Percentiles rank a stretch among this genome's conserved stretches.
These are phyloP conservation scores for Musa balbisiana DNA, from an alignment of 202 grass and related monocot genomes.

Conservation along the genomic window DNA sequence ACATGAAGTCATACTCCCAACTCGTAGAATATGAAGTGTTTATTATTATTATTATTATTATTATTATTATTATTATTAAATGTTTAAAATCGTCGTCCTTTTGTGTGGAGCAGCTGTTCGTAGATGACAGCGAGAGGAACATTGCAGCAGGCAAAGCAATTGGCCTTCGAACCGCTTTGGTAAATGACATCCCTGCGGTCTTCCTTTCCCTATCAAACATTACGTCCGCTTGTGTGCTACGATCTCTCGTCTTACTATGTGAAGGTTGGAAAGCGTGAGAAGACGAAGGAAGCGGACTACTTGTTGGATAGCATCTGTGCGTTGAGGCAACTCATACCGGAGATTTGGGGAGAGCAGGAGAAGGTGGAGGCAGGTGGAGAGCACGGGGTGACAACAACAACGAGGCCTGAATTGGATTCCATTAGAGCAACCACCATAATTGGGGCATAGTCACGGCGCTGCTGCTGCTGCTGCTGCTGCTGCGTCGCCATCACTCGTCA, in stretches of 20 bases:
- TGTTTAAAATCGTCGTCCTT: neutral
- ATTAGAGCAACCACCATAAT: neutral
- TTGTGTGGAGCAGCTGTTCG: slow-evolving; percentile 56
- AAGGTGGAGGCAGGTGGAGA: neutral
- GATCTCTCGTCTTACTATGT: neutral
- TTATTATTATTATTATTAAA: too few species aligned
- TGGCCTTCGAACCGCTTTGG: slow-evolving; percentile 68
- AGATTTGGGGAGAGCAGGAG: slow-evolving; percentile 45
- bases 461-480: too few species aligned
- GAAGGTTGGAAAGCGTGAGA: slow-evolving; percentile 68
- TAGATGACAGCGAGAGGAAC: slow-evolving; percentile 91
- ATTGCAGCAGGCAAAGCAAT: slow-evolving; percentile 71
- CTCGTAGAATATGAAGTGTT: too few species aligned
- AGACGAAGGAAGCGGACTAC: slow-evolving; percentile 72
- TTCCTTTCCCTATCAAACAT: neutral
- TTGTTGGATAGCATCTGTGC: slow-evolving; percentile 46
- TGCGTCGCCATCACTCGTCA: neutral
- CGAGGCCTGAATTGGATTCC: neutral
- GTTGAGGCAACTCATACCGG: slow-evolving; percentile 46
- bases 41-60: too few species aligned
- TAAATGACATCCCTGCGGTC: slow-evolving; percentile 10
- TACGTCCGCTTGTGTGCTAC: neutral
- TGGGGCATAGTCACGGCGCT: neutral
- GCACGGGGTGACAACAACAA: neutral
- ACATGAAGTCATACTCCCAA: too few species aligned